Base-by-base conservation (phyloP, 2,329 filamentous ascomycete genomes). In the Trichoderma polysporum region DNA sequence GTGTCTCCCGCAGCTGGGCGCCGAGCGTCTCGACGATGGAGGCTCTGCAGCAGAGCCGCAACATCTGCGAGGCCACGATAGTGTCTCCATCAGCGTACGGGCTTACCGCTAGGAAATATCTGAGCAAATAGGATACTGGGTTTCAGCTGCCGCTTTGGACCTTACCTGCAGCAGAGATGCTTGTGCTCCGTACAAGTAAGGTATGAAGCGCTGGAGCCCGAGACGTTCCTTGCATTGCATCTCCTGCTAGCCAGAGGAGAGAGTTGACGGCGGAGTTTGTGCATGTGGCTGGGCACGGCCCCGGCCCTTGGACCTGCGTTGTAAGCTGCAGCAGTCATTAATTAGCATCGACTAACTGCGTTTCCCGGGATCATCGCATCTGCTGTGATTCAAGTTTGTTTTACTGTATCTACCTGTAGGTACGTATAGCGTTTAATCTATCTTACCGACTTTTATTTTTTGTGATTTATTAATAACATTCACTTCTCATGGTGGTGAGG, bases 231-330 rank as follows among this genome's bases (percentile, higher is more conserved):
- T 59, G 57, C 57, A 59, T 45, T 39, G 22, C 57, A 35, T 59
- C 27, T 37, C 39, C n/a, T 59, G 57, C 57, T 59, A 58, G 54
- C 39, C 19, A 33, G 31, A 52, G 10, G 9, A 39, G 25, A 33
- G 27, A 19, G 27, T 47, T 35, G 57, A 47, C 33, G 57, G 59
- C 59, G 59, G 47, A 62, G 60, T 35, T 27, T 33, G 27, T 56
- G 60, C 60, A 64, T 64, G 60, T 52, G 53, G 53, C 53, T 56
- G 31, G n/a, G 52, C 52, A 22, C 27, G 49, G 25, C 49, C 49
- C 49, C 49, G 25, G 49, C 12, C 19, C 52, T 15, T 33, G 58
- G 58, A 61, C 58, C 58, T 61, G 58, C 58, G 58, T 52, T 50
- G 33, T 35, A 54, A 54, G 60, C 60, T 45, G 50, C 50, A 64